phyloP scores from a whole-genome alignment of 805 yeast species.

The Saturnispora gosingensis region DNA sequence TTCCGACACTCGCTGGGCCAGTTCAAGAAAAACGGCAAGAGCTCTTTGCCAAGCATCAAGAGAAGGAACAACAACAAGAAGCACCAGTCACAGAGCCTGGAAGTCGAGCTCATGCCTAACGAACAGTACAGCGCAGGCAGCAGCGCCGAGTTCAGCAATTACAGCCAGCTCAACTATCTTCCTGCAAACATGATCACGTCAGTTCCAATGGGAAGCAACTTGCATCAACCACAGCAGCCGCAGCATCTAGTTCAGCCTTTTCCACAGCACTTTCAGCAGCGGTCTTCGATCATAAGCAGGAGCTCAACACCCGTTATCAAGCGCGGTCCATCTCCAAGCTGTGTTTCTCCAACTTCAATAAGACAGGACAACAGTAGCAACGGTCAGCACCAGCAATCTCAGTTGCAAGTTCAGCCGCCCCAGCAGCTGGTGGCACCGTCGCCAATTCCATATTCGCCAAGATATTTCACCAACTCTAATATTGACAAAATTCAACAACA shows the following conservation, averaged over 20 bases:
- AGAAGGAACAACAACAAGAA: conserved; percentile 30
- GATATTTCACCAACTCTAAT: neutral
- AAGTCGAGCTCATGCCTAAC: neutral
- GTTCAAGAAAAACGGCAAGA: conserved; percentile 40
- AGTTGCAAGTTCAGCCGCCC: conserved; percentile 8
- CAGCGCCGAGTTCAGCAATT: neutral
- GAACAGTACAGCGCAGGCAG: neutral
- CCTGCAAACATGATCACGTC: neutral
- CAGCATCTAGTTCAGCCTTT: neutral
- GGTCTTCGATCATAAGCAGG: neutral
- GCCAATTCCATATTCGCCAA: neutral
- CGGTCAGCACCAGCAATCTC: conserved; percentile 1
- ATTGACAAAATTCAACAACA: neutral
- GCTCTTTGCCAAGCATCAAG: conserved; percentile 36
- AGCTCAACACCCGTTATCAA: neutral
- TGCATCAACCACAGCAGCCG: neutral
- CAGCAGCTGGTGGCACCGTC: conserved; percentile 3
- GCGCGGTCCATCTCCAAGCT: neutral
- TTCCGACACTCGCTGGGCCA: conserved; percentile 45
- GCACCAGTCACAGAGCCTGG: neutral
- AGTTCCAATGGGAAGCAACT: neutral
- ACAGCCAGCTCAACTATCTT: neutral
- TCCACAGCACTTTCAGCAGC: neutral
- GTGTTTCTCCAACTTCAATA: neutral
- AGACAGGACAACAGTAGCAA: neutral